These are phyloP conservation scores for Chaetomiaceae sp. DNA, from an alignment of 2,329 filamentous ascomycete species.

Conservation along the genomic window DNA sequence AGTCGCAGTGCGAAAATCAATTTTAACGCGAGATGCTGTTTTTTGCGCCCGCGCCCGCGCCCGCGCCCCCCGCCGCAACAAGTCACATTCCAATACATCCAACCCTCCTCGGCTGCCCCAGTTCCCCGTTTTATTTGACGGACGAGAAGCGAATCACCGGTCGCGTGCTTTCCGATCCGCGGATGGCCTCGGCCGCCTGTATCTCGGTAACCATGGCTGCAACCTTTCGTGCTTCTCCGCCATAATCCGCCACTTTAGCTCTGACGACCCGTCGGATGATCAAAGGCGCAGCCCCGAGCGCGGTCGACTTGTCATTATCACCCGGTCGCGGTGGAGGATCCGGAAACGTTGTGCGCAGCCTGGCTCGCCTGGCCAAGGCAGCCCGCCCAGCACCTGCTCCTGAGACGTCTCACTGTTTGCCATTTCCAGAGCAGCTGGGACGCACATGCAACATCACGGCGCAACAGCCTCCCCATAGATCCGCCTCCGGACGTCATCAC, in stretches of 20 bases:
- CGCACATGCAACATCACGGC: neutral
- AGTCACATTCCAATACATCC: neutral
- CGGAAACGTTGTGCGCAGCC: neutral
- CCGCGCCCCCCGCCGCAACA: no score
- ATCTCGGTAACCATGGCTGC: conserved; percentile 14
- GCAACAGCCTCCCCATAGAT: conserved; percentile 2
- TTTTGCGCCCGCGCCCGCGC: neutral
- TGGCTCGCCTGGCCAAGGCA: neutral
- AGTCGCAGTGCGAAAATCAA: conserved; percentile 1
- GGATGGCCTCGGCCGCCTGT: conserved; percentile 1
- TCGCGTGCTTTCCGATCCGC: conserved; percentile 1
- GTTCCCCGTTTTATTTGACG: neutral
- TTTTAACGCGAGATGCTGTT: neutral
- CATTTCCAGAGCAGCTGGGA: neutral
- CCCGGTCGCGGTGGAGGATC: neutral
- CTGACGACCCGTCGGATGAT: conserved; percentile 8
- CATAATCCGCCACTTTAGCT: conserved; percentile 8
- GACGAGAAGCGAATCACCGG: neutral
- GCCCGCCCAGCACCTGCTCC: neutral
- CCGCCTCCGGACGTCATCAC: neutral
- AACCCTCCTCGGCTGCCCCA: neutral
- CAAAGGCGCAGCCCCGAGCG: conserved; percentile 1
- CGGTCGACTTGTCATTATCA: neutral
- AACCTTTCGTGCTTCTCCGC: conserved; percentile 9
- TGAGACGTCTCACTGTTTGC: conserved; percentile 11